Evolutionary conservation across 139 green algal species (phyloP).

Genomic region (Haematococcus lacustris): DNA sequence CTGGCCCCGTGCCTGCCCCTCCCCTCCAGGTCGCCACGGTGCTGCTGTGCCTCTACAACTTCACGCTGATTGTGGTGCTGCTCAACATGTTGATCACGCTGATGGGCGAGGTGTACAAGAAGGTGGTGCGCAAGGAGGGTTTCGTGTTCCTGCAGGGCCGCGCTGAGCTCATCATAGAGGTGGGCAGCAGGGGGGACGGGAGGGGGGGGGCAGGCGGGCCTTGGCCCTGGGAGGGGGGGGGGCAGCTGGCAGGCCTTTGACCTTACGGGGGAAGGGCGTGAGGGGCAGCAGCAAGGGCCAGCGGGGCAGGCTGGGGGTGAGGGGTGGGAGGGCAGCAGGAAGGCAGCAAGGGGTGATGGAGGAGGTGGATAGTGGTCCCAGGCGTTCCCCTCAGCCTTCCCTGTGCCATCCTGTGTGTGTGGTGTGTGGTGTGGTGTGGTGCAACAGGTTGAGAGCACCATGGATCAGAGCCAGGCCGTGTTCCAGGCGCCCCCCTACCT

Average conservation of each 20-base stretch:
- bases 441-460: slow-evolving; percentile 15
- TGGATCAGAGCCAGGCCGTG: neutral
- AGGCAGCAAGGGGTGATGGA: neutral
- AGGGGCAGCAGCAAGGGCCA: neutral
- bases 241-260: neutral
- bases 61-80: slow-evolving; percentile 29
- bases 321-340: no score
- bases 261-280: no score
- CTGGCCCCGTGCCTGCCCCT: neutral
- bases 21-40: slow-evolving; percentile 19
- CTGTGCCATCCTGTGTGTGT: neutral
- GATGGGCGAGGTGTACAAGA: slow-evolving; percentile 31
- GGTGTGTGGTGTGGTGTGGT: neutral
- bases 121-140: slow-evolving; percentile 16
- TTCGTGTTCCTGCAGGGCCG: slow-evolving; percentile 26
- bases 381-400: no score
- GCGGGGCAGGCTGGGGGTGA: neutral
- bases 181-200: neutral
- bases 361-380: no score
- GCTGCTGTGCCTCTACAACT: slow-evolving; percentile 32
- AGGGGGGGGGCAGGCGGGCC: no score
- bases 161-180: slow-evolving; percentile 28
- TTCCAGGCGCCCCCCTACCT: slow-evolving; percentile 12
- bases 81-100: slow-evolving; percentile 43
- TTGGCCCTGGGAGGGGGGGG: neutral